Evolutionary conservation across 2,329 filamentous ascomycete genomes (phyloP).

Genomic region (Phialocephala subalpina): DNA sequence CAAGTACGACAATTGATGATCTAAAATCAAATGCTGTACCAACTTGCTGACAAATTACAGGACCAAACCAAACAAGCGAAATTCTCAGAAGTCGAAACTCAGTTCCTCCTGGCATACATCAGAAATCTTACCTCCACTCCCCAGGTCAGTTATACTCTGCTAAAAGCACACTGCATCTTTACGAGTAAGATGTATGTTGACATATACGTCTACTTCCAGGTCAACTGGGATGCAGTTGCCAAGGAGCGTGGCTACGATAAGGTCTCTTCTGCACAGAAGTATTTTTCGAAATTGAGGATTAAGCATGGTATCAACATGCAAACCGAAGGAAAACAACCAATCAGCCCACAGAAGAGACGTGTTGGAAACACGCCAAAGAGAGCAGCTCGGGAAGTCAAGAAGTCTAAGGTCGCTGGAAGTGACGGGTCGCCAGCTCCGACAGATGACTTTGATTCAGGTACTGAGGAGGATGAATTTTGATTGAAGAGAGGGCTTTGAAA

Average conservation of each 20-base stretch:
- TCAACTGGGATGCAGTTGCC: not conserved
- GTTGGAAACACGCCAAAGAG: not conserved
- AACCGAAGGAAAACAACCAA: not conserved
- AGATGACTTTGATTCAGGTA: too few relatives aligned
- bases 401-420: not conserved
- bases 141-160: not conserved
- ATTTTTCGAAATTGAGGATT: not conserved
- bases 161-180: not conserved
- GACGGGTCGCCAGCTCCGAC: not conserved
- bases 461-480: too few relatives aligned
- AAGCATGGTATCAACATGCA: not conserved
- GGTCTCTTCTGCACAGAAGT: not conserved
- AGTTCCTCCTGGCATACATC: not conserved
- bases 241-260: not conserved
- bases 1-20: too few relatives aligned
- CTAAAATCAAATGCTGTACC: too few relatives aligned
- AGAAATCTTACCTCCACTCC: not conserved
- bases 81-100: not conserved
- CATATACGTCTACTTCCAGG: not conserved
- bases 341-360: too few relatives aligned
- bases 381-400: not conserved
- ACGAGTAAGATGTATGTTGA: too few relatives aligned
- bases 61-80: not conserved
- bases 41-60: too few relatives aligned
- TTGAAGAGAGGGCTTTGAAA: too few relatives aligned